Evolutionary conservation across 257 asterid species (phyloP).

Genomic region (Vinca minor): DNA sequence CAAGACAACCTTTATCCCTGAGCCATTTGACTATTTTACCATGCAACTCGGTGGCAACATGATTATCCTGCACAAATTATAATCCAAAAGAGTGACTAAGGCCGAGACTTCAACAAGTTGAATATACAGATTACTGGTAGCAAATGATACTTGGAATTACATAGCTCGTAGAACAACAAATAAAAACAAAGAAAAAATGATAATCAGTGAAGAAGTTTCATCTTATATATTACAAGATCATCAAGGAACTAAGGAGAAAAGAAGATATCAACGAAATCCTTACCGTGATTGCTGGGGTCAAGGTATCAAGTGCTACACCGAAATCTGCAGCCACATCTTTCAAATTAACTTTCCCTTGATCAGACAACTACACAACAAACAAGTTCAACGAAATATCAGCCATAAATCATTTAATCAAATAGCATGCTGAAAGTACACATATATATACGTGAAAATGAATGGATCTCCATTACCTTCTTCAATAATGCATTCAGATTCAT

Average conservation of each 20-base stretch:
- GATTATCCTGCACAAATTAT: conserved; percentile 50
- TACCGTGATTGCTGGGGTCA: conserved; percentile 58
- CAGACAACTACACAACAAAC: conserved; percentile 54
- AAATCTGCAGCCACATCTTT: conserved; percentile 70
- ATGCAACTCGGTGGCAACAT: conserved; percentile 43
- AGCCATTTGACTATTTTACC: conserved; percentile 67
- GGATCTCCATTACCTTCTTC: conserved; percentile 53
- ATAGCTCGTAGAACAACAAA: background rate
- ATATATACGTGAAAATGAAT: background rate
- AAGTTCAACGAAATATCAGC: conserved; percentile 3
- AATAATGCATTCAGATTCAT: conserved; percentile 44
- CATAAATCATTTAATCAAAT: background rate
- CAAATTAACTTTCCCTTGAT: conserved; percentile 58
- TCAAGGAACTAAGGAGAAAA: conserved; percentile 8
- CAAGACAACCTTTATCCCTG: conserved; percentile 50
- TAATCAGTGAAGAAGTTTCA: background rate
- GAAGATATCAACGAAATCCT: conserved; percentile 16
- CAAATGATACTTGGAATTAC: background rate
- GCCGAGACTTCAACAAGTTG: background rate
- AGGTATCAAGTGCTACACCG: conserved; percentile 61
- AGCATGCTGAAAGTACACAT: background rate
- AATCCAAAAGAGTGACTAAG: background rate
- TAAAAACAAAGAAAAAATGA: background rate
- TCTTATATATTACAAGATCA: conserved; percentile 11
- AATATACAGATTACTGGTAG: background rate